Evolutionary conservation across 1,139 yeast species (phyloP), one percentile per base, ranked within the genome.

Genomic region (Lodderomyces elongisporus): DNA sequence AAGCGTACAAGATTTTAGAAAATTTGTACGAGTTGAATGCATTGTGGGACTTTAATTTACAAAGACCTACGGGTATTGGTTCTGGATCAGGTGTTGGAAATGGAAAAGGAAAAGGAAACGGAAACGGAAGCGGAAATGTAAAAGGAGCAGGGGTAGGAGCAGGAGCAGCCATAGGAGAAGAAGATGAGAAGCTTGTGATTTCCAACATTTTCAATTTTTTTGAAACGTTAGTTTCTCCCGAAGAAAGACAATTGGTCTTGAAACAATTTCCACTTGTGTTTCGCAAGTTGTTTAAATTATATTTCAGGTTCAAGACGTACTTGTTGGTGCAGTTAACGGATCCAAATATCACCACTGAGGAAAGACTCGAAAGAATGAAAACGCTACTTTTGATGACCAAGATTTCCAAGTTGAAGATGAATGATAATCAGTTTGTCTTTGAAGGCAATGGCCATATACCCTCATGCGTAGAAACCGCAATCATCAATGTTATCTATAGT

Each of bases 401-500:
- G 32, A 72, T 84, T 22, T 65, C 79, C 27, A 72, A 84, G 39
- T 58, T 79, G 45, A 78, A 85, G 49, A 88, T 87, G 91, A 64
- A 70, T 30, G 71, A 72, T 24, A 79, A 76, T 40, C 66, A 80
- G 35, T 80, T 81, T 51, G 68, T 68, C 13, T 66, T 66, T 40
- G 72, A 65, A 37, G 66, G 70, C 5, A 59, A 54, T 12, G 61
- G 58, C 1, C 74, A 72, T 40, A 77, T 89, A 17, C 96, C 97
- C 1, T 82, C 95, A 2, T 82, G 89, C 51, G 68, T 91, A 37
- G 97, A 89, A 52, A 70, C 89, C 4, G 89, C 95, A 5, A 66
- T 89, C 25, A 66, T 77, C 0, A 78, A 84, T 44, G 89, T 89
- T 0, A 72, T 89, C 16, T 65, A 85, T 31, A 70, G 89, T 1